phyloP scores from a whole-genome alignment of 768 basidiomycete genomes.

The Favolaschia claudopus region DNA sequence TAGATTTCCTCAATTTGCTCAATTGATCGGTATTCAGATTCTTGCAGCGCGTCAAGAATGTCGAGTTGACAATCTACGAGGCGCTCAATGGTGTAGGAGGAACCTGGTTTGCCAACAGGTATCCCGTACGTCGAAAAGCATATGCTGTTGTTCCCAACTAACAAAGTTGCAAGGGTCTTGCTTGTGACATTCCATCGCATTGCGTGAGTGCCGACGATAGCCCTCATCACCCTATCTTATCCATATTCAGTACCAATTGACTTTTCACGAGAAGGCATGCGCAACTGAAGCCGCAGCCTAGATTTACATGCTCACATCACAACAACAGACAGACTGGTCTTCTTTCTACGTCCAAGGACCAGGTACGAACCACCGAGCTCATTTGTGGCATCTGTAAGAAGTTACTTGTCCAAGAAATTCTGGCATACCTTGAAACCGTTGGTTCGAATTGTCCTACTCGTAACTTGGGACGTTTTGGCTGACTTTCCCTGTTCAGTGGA shows the following conservation, averaged over 20 bases:
- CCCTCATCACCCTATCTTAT: neutral
- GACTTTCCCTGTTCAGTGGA: slow-evolving; percentile 41
- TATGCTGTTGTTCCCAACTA: neutral
- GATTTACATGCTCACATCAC: neutral
- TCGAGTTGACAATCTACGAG: slow-evolving; percentile 66
- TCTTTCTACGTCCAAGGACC: slow-evolving; percentile 64
- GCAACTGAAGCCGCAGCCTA: slow-evolving; percentile 2
- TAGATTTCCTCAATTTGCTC: too few relatives aligned
- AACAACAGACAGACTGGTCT: slow-evolving; percentile 61
- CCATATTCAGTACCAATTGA: slow-evolving; percentile 58
- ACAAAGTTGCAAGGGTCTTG: slow-evolving; percentile 50
- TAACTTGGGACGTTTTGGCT: neutral
- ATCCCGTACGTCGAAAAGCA: slow-evolving; percentile 54
- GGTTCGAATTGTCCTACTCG: neutral
- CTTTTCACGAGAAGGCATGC: slow-evolving; percentile 59
- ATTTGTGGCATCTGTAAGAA: neutral
- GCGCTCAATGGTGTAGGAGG: slow-evolving; percentile 67
- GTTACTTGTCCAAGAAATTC: slow-evolving; percentile 48
- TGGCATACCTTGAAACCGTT: slow-evolving; percentile 56
- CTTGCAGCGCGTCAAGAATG: slow-evolving; percentile 58
- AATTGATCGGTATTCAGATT: slow-evolving; percentile 45
- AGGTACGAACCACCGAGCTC: slow-evolving; percentile 28
- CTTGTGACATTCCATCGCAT: slow-evolving; percentile 70
- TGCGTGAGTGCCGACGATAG: slow-evolving; percentile 39
- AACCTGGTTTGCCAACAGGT: slow-evolving; percentile 65